A percentile compares a stretch with the other conserved stretches of the same genome.
Conservation (phyloP, 208 protist species). For the Trypanosoma scelopori region DNA sequence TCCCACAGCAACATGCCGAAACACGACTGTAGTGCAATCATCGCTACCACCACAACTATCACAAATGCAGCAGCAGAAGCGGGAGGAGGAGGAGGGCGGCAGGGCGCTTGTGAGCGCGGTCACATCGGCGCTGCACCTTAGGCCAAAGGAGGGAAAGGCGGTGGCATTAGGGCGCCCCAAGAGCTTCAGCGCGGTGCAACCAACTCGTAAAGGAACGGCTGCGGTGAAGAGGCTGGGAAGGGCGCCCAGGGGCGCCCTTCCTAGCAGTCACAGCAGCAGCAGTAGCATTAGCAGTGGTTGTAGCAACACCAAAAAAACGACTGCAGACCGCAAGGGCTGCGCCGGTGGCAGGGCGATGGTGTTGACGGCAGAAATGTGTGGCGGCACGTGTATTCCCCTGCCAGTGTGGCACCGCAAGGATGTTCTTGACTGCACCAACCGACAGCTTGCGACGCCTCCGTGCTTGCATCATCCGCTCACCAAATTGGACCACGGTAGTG, state of each 20-base stretch:
- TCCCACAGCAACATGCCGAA: conserved; percentile 10
- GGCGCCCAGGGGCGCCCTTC: too few relatives aligned
- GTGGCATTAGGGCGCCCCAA: too few relatives aligned
- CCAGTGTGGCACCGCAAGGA: neutral
- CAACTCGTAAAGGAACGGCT: too few relatives aligned
- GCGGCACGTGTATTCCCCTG: conserved; percentile 11
- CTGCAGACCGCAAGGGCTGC: neutral
- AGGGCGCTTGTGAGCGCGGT: too few relatives aligned
- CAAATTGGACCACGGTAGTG: conserved; percentile 38
- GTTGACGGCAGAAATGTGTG: neutral
- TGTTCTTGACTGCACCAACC: conserved; percentile 25
- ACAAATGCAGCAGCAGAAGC: neutral
- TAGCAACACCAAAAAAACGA: too few relatives aligned
- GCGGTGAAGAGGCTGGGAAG: too few relatives aligned
- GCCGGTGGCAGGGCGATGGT: neutral
- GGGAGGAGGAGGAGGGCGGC: too few relatives aligned
- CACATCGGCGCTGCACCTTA: too few relatives aligned
- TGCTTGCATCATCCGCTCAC: conserved; percentile 40
- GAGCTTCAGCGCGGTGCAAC: too few relatives aligned
- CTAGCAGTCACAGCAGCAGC: too few relatives aligned
- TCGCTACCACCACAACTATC: neutral
- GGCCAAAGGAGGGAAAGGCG: too few relatives aligned
- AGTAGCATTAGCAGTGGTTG: neutral
- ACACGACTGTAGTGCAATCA: neutral
- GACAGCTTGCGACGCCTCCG: conserved; percentile 36